These are phyloP conservation scores for Tephrocybe sp. DNA, from an alignment of 768 basidiomycete species.

Conservation along the genomic window DNA sequence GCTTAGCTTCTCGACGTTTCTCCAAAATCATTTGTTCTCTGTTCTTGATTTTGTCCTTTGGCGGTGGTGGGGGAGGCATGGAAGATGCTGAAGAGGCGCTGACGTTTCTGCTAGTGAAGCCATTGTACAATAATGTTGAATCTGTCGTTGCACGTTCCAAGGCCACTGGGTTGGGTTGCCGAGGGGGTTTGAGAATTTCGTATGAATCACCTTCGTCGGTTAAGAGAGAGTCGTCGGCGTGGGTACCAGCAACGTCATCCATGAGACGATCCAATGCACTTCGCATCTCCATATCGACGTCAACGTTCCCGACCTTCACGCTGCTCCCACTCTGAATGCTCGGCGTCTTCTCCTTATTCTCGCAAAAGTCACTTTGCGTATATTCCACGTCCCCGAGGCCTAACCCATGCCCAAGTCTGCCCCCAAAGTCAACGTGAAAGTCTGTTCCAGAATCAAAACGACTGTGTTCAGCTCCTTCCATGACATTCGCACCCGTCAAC, in stretches of 20 bases:
- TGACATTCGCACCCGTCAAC: slow-evolving; percentile 17
- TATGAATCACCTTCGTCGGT: slow-evolving; percentile 41
- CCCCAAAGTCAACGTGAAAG: slow-evolving; percentile 46
- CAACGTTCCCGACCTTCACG: slow-evolving; percentile 42
- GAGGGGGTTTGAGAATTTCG: slow-evolving; percentile 23
- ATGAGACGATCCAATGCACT: slow-evolving; percentile 72
- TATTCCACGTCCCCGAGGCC: slow-evolving; percentile 22
- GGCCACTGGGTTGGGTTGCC: slow-evolving; percentile 6
- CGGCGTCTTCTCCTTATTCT: slow-evolving; percentile 11
- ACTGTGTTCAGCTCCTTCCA: slow-evolving; percentile 31
- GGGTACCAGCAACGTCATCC: slow-evolving; percentile 57
- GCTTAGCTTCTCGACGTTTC: slow-evolving; percentile 62
- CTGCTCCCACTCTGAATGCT: slow-evolving; percentile 26
- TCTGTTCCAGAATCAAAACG: slow-evolving; percentile 21
- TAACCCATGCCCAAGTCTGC: slow-evolving; percentile 41
- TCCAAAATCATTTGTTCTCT: slow-evolving; percentile 71
- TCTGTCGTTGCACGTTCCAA: slow-evolving; percentile 54
- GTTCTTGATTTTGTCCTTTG: slow-evolving; percentile 62
- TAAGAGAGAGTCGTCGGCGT: slow-evolving; percentile 39
- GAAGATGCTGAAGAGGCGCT: slow-evolving; percentile 40
- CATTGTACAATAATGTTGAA: slow-evolving; percentile 37
- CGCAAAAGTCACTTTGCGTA: slow-evolving; percentile 6
- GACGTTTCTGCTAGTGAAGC: slow-evolving; percentile 35
- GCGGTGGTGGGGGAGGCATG: slow-evolving; percentile 47
- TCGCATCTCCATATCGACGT: slow-evolving; percentile 68